Evolutionary conservation across 768 basidiomycete genomes (phyloP), one percentile per base, ranked within the genome.

Genomic region (Tubosaeta sp.): DNA sequence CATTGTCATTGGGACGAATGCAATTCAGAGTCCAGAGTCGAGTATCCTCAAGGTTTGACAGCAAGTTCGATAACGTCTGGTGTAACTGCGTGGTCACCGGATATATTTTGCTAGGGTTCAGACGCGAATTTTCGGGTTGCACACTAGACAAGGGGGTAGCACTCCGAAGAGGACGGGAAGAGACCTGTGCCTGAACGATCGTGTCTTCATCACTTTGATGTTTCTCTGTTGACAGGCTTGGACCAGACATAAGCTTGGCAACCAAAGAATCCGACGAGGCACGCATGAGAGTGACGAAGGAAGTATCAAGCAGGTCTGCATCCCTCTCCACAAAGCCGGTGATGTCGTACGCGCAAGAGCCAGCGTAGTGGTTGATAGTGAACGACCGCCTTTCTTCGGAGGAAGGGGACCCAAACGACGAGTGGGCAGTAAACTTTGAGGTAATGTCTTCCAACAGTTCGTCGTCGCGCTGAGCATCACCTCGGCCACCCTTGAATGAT

Each of bases 111-210:
- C 67, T 61, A 2, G 77, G 69, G 56, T 81, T 82, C 21, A 82
- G 67, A 25, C 67, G 75, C 0, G 74, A 52, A 46, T 67, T 70
- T 43, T 75, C 74, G 31, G 72, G 63, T 18, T 49, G 45, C 44
- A 47, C 21, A 59, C 48, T 46, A 21, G 65, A 39, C 34, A 76
- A 59, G n/a, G 69, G 60, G 0, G 77, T 77, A 4, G 75, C 72
- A 13, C 67, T 67, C 24, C 83, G 78, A 10, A 84, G 70, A 18
- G 82, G 81, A 8, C 75, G 75, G 14, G 76, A 76, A 5, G 81
- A 80, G 8, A 84, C 80, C 57, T 84, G 82, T 22, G 83, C 80
- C 59, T 84, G 82, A 27, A 83, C 83, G 51, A 83, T 76, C 54
- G 76, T 81, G 52, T 66, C 67, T 39, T 76, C 70, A 53, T 84